These are phyloP conservation scores for Colletotrichum sp. DNA, from an alignment of 2,329 filamentous ascomycete species.

Conservation along the genomic window DNA sequence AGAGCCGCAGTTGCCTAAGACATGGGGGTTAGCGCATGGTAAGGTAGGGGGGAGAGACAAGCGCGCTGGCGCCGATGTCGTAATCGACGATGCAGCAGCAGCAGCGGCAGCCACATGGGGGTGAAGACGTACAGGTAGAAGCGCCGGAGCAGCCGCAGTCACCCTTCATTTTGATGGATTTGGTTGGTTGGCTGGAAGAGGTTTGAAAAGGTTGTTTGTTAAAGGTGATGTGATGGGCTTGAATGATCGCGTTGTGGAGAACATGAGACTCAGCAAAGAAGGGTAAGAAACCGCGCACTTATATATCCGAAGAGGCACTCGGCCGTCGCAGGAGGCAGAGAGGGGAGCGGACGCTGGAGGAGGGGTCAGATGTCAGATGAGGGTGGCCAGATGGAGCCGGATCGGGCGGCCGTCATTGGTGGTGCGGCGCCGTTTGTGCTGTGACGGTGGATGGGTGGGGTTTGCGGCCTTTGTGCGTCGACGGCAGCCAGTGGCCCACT, in stretches of 20 bases:
- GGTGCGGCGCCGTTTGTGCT: constrained; percentile 7
- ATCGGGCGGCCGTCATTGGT: constrained; percentile 15
- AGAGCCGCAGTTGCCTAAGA: constrained; percentile 23
- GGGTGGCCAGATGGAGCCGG: constrained; percentile 19
- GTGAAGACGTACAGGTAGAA: constrained; percentile 17
- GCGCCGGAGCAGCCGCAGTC: constrained; percentile 26
- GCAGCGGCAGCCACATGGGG: background rate
- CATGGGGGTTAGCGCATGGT: background rate
- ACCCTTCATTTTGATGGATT: constrained; percentile 25
- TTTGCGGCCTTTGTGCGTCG: constrained; percentile 20
- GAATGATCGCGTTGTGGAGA: constrained; percentile 7
- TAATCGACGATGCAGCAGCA: background rate
- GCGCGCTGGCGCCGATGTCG: background rate
- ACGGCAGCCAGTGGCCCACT: constrained; percentile 11
- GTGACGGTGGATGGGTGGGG: constrained; percentile 1
- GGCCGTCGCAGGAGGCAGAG: background rate
- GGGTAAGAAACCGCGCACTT: constrained; percentile 10
- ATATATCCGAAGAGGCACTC: constrained; percentile 10
- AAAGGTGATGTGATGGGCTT: constrained; percentile 3
- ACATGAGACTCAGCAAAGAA: background rate
- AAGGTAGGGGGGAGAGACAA: background rate
- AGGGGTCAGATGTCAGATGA: constrained; percentile 20
- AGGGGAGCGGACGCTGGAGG: background rate
- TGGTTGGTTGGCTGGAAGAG: constrained; percentile 5
- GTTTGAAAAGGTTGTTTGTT: constrained; percentile 3